These are phyloP conservation scores for Anacardium occidentale DNA, from an alignment of 345 rosid species.

Conservation along the genomic window DNA sequence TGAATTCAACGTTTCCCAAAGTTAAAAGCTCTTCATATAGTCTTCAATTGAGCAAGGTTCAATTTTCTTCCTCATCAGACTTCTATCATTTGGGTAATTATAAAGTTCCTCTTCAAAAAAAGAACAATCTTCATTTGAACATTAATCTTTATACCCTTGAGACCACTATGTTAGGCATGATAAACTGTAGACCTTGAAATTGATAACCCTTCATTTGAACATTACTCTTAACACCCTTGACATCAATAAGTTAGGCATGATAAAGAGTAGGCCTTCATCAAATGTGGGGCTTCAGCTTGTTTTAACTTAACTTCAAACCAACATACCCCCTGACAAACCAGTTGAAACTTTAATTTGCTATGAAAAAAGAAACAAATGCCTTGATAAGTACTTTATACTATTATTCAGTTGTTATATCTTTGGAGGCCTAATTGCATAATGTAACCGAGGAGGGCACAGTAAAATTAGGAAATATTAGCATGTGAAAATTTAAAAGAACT, in stretches of 20 bases:
- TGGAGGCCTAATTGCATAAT: not conserved
- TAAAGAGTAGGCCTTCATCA: slow-evolving; percentile 60
- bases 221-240: slow-evolving; percentile 57
- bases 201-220: slow-evolving; percentile 60
- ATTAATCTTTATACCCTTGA: slow-evolving; percentile 55
- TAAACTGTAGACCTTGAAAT: slow-evolving; percentile 62
- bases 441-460: not conserved
- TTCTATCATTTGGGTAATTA: slow-evolving; percentile 63
- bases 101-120: slow-evolving; percentile 52
- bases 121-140: slow-evolving; percentile 58
- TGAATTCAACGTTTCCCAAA: slow-evolving; percentile 55
- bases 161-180: slow-evolving; percentile 63
- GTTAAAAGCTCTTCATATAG: slow-evolving; percentile 47
- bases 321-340: slow-evolving; percentile 97
- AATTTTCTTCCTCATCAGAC: slow-evolving; percentile 66
- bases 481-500: not conserved
- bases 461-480: slow-evolving; percentile 11
- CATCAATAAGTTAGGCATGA: slow-evolving; percentile 62
- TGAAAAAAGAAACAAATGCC: slow-evolving; percentile 33
- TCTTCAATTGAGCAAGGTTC: slow-evolving; percentile 49
- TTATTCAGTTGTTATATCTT: slow-evolving; percentile 16
- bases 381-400: slow-evolving; percentile 25
- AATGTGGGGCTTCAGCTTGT: slow-evolving; percentile 86
- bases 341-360: slow-evolving; percentile 58
- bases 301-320: slow-evolving; percentile 82